Base-by-base conservation (phyloP, 768 basidiomycete species). In the Agrocybe pediades region DNA sequence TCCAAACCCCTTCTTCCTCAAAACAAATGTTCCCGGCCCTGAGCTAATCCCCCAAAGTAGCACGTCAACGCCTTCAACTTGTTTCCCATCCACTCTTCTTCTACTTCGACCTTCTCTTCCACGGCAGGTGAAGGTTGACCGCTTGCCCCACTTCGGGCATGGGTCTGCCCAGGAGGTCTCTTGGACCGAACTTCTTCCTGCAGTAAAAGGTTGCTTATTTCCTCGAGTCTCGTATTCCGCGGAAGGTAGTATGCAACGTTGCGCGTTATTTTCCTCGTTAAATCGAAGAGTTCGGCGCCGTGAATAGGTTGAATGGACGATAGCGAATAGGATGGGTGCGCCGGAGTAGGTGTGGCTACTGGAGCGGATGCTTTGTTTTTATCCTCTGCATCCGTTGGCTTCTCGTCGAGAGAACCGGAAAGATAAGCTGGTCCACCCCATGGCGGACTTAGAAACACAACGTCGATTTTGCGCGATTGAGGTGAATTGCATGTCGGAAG, bases 81-180 rank as follows among this genome's bases (percentile, higher is more conserved):
- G 9, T 77, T 77, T 2, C 93, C 88, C 87, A 92, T 96, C 95
- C 94, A 98, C 67, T 92, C 92, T 70, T 98, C 96, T 66, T 98
- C 95, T 6, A 98, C 81, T 69, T 98, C 96, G 9, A 96, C 80
- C 68, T 69, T 76, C 68, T 94, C 92, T 20, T 45, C 46, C 2
- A 30, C 27, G 13, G 11, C 15, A 3, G 9, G 15, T 2, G 3
- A 15, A 2, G 9, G 24, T 9, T 33, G 19, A 16, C 11, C 39
- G 3, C 1, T 33, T 24, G 13, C 13, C 6, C 2, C 21, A 44
- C 45, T 47, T 17, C 51, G 42, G 13, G 53, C 54, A 43, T 48
- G n/a, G n/a, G n/a, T n/a, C n/a, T n/a, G 54, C 16, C 33, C 33
- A 20, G 40, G 29, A 6, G 7, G 19, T 29, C 23, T 41, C 41